Conservation (phyloP, 2,329 filamentous ascomycete genomes). For the Aspergillus neoniger region DNA sequence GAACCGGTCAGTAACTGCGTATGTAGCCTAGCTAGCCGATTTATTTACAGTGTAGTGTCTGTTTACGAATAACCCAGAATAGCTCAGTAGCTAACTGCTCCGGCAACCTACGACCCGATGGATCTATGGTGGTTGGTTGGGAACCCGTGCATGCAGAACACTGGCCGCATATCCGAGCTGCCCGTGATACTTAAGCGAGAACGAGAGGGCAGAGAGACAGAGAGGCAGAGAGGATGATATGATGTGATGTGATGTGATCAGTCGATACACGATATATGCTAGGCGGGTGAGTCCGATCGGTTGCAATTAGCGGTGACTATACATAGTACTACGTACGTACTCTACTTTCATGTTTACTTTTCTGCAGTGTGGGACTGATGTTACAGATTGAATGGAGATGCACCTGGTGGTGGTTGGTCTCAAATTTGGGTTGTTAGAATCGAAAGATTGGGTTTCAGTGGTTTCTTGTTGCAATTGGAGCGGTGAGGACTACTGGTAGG, state of each 20-base stretch:
- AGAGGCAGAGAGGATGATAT: too few relatives aligned
- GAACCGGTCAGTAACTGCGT: too few relatives aligned
- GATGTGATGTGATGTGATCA: not conserved
- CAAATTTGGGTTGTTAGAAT: not conserved
- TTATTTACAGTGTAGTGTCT: too few relatives aligned
- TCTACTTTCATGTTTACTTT: too few relatives aligned
- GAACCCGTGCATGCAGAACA: not conserved
- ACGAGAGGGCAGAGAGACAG: too few relatives aligned
- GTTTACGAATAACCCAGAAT: too few relatives aligned
- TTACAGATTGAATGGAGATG: not conserved
- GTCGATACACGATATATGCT: not conserved
- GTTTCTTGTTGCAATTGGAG: not conserved
- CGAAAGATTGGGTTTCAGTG: too few relatives aligned
- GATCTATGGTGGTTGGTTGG: not conserved
- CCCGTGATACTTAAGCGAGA: not conserved
- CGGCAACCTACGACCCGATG: too few relatives aligned
- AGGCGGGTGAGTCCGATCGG: not conserved
- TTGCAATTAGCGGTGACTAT: not conserved
- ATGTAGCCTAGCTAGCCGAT: too few relatives aligned
- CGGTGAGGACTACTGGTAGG: not conserved
- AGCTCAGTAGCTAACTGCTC: too few relatives aligned
- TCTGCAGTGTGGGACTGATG: not conserved
- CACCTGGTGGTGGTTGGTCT: not conserved
- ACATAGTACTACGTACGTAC: not conserved
- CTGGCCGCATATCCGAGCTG: not conserved